A percentile compares a stretch with the other conserved stretches of the same genome.
Conservation (phyloP, 1,284 basidiomycete species). For the Pterulicium gracile region DNA sequence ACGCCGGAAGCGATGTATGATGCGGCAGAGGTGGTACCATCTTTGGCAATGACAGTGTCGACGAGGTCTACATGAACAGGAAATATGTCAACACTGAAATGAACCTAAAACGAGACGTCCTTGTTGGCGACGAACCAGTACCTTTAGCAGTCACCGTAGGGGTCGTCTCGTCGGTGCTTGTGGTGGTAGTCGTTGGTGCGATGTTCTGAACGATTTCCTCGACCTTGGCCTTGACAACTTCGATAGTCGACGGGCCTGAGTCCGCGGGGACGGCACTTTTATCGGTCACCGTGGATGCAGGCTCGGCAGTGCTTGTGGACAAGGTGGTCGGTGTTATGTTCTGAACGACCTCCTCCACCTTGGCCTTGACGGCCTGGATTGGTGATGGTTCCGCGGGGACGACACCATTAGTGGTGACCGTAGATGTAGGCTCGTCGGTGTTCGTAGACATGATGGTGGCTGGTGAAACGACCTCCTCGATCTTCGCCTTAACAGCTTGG, state of each 20-base stretch:
- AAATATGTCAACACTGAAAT: slow-evolving; percentile 13
- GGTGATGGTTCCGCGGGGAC: not conserved
- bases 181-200: too few species aligned
- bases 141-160: not conserved
- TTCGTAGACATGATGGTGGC: too few species aligned
- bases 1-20: slow-evolving; percentile 26
- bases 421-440: too few species aligned
- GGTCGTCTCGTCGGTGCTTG: too few species aligned
- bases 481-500: not conserved
- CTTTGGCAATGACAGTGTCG: slow-evolving; percentile 24
- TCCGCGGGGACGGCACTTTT: not conserved
- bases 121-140: not conserved
- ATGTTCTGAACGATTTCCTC: not conserved
- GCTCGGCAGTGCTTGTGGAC: too few species aligned
- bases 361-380: not conserved
- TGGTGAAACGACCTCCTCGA: not conserved
- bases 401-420: too few species aligned
- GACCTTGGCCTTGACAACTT: not conserved
- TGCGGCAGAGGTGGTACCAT: slow-evolving; percentile 25
- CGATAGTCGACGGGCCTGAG: not conserved
- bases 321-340: too few species aligned
- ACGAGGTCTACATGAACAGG: slow-evolving; percentile 24
- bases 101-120: slow-evolving; percentile 8
- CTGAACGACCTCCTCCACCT: not conserved
- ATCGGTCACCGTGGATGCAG: too few species aligned